These are phyloP conservation scores for Amaranthus tricolor DNA, from an alignment of 179 eudicot species.

Conservation along the genomic window DNA sequence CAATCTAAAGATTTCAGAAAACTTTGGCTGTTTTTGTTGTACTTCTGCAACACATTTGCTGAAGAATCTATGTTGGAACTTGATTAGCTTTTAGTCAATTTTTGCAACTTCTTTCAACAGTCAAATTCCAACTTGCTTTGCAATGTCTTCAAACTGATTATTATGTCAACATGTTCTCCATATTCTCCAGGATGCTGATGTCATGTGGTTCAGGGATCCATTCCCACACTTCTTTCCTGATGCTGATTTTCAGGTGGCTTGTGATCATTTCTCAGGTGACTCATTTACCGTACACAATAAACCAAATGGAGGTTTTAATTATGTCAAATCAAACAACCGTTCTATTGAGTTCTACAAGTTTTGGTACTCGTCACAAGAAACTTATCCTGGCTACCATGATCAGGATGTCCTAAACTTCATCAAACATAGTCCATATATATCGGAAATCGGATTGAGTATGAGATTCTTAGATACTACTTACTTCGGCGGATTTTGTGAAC, in stretches of 20 bases:
- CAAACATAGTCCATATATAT: conserved; percentile 50
- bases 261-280: conserved; percentile 63
- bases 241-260: conserved; percentile 83
- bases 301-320: conserved; percentile 82
- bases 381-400: conserved; percentile 67
- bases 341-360: conserved; percentile 72
- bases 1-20: no score
- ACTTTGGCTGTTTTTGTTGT: no score
- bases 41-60: no score
- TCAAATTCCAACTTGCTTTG: no score
- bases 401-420: conserved; percentile 82
- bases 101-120: background rate
- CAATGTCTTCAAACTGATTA: conserved; percentile 4
- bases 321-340: conserved; percentile 64
- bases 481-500: conserved; percentile 89
- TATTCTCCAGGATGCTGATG: conserved; percentile 67
- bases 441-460: conserved; percentile 55
- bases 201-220: conserved; percentile 93
- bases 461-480: conserved; percentile 69
- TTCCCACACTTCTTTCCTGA: conserved; percentile 56
- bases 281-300: conserved; percentile 48
- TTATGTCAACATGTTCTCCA: conserved; percentile 12
- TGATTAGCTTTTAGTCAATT: no score
- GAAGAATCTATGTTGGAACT: no score
- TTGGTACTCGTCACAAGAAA: conserved; percentile 57